Evolutionary conservation across 305 asterid genomes (phyloP), one percentile per base, ranked within the genome.

Genomic region (Solanum chacoense): DNA sequence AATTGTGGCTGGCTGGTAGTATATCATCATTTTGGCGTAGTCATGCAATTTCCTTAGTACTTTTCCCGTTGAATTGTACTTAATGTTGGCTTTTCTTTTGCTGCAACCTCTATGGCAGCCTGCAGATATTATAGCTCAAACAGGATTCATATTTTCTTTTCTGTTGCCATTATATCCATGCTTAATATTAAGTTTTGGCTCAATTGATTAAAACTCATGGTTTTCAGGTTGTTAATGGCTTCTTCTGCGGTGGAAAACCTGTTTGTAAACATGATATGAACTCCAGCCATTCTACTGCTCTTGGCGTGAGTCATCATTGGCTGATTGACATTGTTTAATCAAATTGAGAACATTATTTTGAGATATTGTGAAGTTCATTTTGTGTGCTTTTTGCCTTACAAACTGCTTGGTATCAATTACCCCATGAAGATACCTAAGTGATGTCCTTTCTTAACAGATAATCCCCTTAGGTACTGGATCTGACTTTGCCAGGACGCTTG

Each of bases 391-490:
- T 65, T 88, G 86, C 87, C 78, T 29, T 86, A 28, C 31, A 71
- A 80, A 85, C 86, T 85, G 79, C 28, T 26, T 90, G 87, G 77
- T 35, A 34, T 83, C 34, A 78, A 87, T 84, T 89, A 87, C 32
- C 88, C 75, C 59, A 83, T 87, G 88, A 42, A 84, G 87, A 85
- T 78, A 45, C 87, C 73, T 86, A 38, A 63, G 80, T 75, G 74
- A 26, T 89, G 84, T 91, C 26, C 81, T 85, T 90, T 94, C 89
- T 90, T 92, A 85, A 88, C 96, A 95, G 98, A 94, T 95, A 88
- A 95, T 96, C 72, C 99, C 99, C 73, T 90, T 96, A 92, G 99
- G 99, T 89, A 96, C 98, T 88, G 98, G 96, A 91, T 95, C 98
- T 45, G 99, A 96, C 91, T 96, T 95, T 88, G 97, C 98, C 79